A percentile compares a stretch with the other conserved stretches of the same genome.
These are phyloP conservation scores for Coemansia sp. DNA, from an alignment of 192 early-diverging fungal species.

Conservation along the genomic window DNA sequence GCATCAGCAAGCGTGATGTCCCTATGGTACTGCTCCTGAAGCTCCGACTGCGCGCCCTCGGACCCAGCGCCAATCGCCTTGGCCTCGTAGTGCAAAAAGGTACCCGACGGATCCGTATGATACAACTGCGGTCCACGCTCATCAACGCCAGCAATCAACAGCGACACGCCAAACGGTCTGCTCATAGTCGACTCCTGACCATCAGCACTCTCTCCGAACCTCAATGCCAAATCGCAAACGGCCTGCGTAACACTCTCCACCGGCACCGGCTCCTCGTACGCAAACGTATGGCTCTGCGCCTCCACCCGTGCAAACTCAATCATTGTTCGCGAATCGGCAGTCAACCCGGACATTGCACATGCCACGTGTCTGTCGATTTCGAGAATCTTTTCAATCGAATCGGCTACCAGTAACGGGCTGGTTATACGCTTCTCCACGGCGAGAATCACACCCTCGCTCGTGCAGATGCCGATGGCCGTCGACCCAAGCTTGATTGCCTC, in stretches of 20 bases:
- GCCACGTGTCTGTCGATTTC: constrained; percentile 96
- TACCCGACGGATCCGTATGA: constrained; percentile 98
- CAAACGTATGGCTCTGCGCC: constrained; percentile 95
- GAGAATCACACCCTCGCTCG: constrained; percentile 87
- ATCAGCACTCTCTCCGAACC: constrained; percentile 96
- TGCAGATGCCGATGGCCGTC: constrained; percentile 97
- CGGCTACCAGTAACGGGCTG: constrained; percentile 86
- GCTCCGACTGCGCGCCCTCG: constrained; percentile 96
- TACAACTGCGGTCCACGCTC: constrained; percentile 97
- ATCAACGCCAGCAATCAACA: constrained; percentile 95
- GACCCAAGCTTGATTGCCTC: constrained; percentile 99
- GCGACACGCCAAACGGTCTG: constrained; percentile 97
- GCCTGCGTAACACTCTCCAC: constrained; percentile 97
- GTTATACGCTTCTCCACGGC: constrained; percentile 98
- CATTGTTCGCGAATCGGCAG: constrained; percentile 96
- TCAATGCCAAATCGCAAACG: constrained; percentile 95
- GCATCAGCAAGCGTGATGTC: constrained; percentile 82
- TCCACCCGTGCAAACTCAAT: constrained; percentile 97
- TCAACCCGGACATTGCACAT: constrained; percentile 96
- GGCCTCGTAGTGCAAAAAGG: constrained; percentile 91
- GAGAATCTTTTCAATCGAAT: constrained; percentile 97
- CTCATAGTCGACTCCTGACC: constrained; percentile 98
- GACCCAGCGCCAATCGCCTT: constrained; percentile 99
- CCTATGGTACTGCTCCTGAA: constrained; percentile 96
- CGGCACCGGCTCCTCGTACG: constrained; percentile 93